Conservation (phyloP, 139 green algal genomes). For the Chlamydomonas eustigma region DNA sequence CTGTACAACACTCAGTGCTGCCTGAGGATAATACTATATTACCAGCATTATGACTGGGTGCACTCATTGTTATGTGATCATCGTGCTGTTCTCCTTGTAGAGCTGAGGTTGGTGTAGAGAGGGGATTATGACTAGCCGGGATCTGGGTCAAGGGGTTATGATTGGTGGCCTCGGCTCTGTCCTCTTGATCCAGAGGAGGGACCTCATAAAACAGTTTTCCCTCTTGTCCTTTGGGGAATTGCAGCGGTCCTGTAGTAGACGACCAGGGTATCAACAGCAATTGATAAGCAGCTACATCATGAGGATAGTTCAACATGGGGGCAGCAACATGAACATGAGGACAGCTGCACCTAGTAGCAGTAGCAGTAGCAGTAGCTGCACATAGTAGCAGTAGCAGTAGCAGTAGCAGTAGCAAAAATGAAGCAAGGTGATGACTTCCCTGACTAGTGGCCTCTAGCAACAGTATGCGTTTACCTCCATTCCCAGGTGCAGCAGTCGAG, state of each 20-base stretch:
- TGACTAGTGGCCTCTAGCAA: not conserved
- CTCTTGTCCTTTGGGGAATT: constrained; percentile 6
- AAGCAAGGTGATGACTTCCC: not conserved
- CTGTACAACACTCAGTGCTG: no score
- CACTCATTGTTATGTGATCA: no score
- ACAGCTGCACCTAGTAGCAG: not conserved
- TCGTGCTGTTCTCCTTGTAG: no score
- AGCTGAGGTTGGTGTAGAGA: no score
- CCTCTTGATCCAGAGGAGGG: no score
- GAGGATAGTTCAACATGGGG: no score
- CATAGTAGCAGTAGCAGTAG: not conserved
- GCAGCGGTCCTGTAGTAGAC: not conserved
- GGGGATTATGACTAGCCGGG: no score
- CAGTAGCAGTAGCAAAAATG: not conserved
- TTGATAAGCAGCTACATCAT: not conserved
- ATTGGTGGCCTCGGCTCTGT: no score
- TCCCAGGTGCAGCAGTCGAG: constrained; percentile 69
- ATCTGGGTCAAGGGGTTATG: no score
- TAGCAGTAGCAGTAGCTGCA: not conserved
- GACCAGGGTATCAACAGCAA: not conserved
- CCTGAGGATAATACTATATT: no score
- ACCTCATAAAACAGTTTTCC: no score
- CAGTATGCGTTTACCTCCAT: constrained; percentile 56
- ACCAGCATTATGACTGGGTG: no score
- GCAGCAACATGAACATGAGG: not conserved